Evolutionary conservation across 257 asterid genomes (phyloP), one percentile per base, ranked within the genome.

Genomic region (Capsicum chinense): DNA sequence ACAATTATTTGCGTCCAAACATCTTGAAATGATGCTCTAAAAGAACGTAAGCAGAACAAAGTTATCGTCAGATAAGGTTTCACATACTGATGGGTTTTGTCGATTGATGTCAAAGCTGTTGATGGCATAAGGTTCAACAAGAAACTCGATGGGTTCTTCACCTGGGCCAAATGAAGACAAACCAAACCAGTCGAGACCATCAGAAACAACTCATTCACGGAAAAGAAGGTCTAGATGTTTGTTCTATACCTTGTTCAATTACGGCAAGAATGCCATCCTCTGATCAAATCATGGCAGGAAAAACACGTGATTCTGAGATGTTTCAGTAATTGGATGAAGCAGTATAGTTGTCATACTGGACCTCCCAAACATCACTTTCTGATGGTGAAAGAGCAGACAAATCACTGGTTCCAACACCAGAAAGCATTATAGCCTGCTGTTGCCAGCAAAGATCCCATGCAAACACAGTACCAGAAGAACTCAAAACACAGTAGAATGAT

Each of bases 391-490:
- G 87, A 56, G 86, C 62, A 13, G 90, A 87, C 57, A 84, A 79
- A 84, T 86, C 91, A 79, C 85, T 82, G 56, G 71, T 83, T 83
- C 88, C 93, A 33, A 85, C 86, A 13, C 98, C 94, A 4, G 94
- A 90, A 74, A 95, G 91, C 67, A 92, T 59, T 87, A 91, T 80
- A 39, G 98, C 92, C 86, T 94, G 92, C 66, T 92, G 90, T 71
- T 94, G 98, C 89, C 90, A 88, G 78, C 99, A 97, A 78, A 88
- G 93, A 84, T 95, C 99, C 99, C 99, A 95, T 84, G 97, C 98
- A 92, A 95, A 95, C 73, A 94, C 92, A 62, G 91, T 91, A 86
- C 99, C 98, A 69, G 93, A 88, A 78, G 99, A 94, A 88, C 99
- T 92, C 83, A 84, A 66, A 69, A 83, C 50, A 82, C 59, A 80